Evolutionary conservation across 805 yeast genomes (phyloP), one percentile per base, ranked within the genome.

Genomic region (Scheffersomyces amazonensis): DNA sequence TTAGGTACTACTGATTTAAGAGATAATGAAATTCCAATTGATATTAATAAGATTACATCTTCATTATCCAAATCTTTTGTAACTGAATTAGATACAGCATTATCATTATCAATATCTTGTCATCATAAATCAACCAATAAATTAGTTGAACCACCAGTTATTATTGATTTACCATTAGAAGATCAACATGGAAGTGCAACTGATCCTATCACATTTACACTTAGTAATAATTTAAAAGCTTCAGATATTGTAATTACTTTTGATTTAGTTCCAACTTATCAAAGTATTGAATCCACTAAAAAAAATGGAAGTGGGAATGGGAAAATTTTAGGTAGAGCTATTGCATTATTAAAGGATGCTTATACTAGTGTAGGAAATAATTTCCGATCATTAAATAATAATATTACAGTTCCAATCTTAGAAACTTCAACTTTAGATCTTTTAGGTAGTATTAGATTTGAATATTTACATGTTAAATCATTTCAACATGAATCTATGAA

Each of bases 261-360:
- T 61, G 98, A 91, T 59, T 75, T 90, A 39, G 88, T 90, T 13
- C 96, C 96, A 17, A 87, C 97, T 0, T 89, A 88, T 59, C 83
- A 81, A 32, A 73, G 71, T 37, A 62, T 65, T 13, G 35, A 34
- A 37, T 37, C 32, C 31, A 37, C 37, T 38, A 44, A 37, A 12
- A 32, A 35, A 13, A 46, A 36, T 15, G 41, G 38, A 17, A 6
- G 9, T 7, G 9, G 6, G 22, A 40, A 43, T 22, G 47, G 42
- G 11, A 47, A 50, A 16, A 37, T 81, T 18, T 65, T 90, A 24
- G 98, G 96, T 12, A 73, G 97, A 35, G 97, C 88, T 1, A 89
- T 87, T 27, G 95, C 90, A 0, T 57, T 83, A 43, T 66, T 88
- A 50, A 71, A 76, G 35, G 73, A 75, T 36, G 76, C 79, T 0